Evolutionary conservation across 768 basidiomycete genomes (phyloP).

Genomic region (Boletus pseudo-olivaceus): DNA sequence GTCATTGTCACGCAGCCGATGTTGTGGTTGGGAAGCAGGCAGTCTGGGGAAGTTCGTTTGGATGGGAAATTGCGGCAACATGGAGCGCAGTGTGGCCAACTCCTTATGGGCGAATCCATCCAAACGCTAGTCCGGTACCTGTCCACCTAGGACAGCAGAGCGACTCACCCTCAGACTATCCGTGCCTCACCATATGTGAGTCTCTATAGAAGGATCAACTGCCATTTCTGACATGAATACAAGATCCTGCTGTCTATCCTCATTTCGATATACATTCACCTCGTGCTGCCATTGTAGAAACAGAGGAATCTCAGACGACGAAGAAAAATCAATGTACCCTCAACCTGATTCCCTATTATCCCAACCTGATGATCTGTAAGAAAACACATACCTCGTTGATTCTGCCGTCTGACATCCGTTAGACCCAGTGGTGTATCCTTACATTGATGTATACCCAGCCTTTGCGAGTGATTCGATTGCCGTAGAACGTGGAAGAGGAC

Average conservation of each 20-base stretch:
- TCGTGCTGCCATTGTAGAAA: background rate
- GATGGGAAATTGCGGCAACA: constrained; percentile 13
- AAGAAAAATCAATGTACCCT: background rate
- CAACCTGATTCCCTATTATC: constrained; percentile 27
- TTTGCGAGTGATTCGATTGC: background rate
- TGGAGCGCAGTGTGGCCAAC: constrained; percentile 22
- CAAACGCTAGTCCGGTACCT: background rate
- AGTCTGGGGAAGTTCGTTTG: constrained; percentile 32
- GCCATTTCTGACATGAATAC: constrained; percentile 19
- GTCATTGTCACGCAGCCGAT: constrained; percentile 43
- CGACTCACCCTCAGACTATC: constrained; percentile 18
- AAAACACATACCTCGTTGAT: background rate
- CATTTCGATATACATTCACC: constrained; percentile 39
- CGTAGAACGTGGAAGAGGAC: background rate
- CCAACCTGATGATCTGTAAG: constrained; percentile 37
- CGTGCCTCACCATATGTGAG: constrained; percentile 29
- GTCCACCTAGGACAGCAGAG: constrained; percentile 2
- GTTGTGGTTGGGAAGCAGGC: constrained; percentile 41
- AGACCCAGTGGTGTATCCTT: constrained; percentile 26
- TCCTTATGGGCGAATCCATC: background rate
- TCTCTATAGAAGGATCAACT: background rate
- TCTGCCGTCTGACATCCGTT: constrained; percentile 3
- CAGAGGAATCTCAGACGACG: background rate
- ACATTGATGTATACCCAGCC: constrained; percentile 19
- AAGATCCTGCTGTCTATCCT: constrained; percentile 42